A percentile compares a stretch with the other conserved stretches of the same genome.
Conservation (phyloP, 768 basidiomycete species). For the Naganishia kalamii region DNA sequence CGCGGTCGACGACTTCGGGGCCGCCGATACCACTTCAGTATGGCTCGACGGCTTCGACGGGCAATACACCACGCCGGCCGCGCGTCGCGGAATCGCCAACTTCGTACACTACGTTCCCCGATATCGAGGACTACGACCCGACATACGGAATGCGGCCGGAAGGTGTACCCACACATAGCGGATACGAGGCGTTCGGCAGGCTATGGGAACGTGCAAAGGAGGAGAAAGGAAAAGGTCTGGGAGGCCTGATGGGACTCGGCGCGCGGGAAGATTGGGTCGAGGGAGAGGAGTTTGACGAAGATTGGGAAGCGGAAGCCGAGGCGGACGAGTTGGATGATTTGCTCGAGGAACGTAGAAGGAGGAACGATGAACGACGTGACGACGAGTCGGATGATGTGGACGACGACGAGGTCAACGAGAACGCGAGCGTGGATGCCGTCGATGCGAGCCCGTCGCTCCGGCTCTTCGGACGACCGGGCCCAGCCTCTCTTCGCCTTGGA, state of each 20-base stretch:
- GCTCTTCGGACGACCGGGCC: background rate
- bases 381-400: slow-evolving; percentile 47
- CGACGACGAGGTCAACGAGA: slow-evolving; percentile 23
- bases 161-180: slow-evolving; percentile 74
- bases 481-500: background rate
- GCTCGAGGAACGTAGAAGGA: background rate
- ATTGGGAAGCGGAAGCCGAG: slow-evolving; percentile 36
- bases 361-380: background rate
- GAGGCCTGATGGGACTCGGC: slow-evolving; percentile 47
- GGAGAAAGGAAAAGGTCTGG: slow-evolving; percentile 43
- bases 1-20: slow-evolving; percentile 5
- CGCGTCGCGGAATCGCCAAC: slow-evolving; percentile 39
- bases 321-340: slow-evolving; percentile 23
- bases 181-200: slow-evolving; percentile 69
- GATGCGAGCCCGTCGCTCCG: slow-evolving; percentile 34
- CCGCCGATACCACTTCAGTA: background rate
- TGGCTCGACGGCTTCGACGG: background rate
- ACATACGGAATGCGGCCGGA: slow-evolving; percentile 94
- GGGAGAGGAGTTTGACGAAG: slow-evolving; percentile 51
- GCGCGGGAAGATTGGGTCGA: slow-evolving; percentile 35
- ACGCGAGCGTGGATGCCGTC: slow-evolving; percentile 33
- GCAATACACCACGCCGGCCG: slow-evolving; percentile 18
- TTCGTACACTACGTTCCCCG: slow-evolving; percentile 52
- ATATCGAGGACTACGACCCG: slow-evolving; percentile 84
- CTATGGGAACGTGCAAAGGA: slow-evolving; percentile 52